Evolutionary conservation across 345 rosid genomes (phyloP), one percentile per base, ranked within the genome.

Genomic region (Salix purpurea): DNA sequence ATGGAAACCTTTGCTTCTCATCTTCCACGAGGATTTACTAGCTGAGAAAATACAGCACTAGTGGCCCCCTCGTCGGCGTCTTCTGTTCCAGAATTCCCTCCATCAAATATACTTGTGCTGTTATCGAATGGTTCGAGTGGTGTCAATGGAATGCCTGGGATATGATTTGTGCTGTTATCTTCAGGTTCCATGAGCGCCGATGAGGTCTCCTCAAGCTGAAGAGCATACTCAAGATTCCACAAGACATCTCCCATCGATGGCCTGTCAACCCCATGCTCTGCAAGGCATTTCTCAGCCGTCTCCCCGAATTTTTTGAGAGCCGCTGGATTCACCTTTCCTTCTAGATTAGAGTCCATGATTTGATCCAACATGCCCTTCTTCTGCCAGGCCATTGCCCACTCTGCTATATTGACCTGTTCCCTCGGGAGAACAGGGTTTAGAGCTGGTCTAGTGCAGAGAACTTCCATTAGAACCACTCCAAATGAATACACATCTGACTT

Each of bases 341-440:
- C 89, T 62, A 96, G 90, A 80, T 92, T 89, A 64, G 87, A 61
- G 78, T 96, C 99, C 97, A 94, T 94, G 87, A 96, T 91, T 78
- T 96, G 97, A 80, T 96, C 99, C 54, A 96, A 81, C 91, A 91
- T 84, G 34, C 99, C 98, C 75, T 96, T 96, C 83, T 94, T 94
- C 78, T 94, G 97, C 98, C 98, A 96, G 5, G 80, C 83, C 98
- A 94, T 94, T 11, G 97, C 98, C 99, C 99, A 96, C 80, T 96
- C 99, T 9, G 98, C 99, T 72, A 96, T 92, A 78, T 94, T 96
- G 70, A 96, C 99, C 80, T 96, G 99, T 75, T 96, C 99, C 77
- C 97, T 84, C 0, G 99, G 99, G 21, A 96, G 88, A 70, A 91
- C 97, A 26, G 99, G 99, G 83, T 96, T 96, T 48, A 96, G 82